A percentile compares a stretch with the other conserved stretches of the same genome.
Conservation (phyloP, 1,139 yeast genomes). For the Candida tropicalis region DNA sequence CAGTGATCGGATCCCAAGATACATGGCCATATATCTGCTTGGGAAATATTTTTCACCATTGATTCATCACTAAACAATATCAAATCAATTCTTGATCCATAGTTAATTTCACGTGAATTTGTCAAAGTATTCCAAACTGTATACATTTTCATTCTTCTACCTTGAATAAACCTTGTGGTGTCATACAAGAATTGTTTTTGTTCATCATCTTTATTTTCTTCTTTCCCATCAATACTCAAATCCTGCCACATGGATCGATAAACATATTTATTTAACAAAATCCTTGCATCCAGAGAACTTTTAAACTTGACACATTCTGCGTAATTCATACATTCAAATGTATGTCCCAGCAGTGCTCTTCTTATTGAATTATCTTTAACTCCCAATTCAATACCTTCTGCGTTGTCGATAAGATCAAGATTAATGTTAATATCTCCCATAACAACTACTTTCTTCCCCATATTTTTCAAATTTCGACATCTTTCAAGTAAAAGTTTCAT, state of each 20-base stretch:
- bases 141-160: conserved; percentile 65
- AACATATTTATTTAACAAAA: conserved; percentile 44
- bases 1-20: conserved; percentile 93
- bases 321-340: conserved; percentile 46
- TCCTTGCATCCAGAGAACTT: conserved; percentile 43
- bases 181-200: conserved; percentile 54
- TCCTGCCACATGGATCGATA: conserved; percentile 19
- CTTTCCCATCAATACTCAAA: conserved; percentile 1
- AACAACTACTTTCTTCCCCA: conserved; percentile 69
- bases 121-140: conserved; percentile 91
- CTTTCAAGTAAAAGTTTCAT: conserved; percentile 61
- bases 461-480: conserved; percentile 49
- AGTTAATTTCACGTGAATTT: conserved; percentile 79
- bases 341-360: conserved; percentile 25
- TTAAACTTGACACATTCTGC: conserved; percentile 45
- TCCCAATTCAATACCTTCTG: conserved; percentile 60
- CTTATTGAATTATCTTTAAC: conserved; percentile 26
- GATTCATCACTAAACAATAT: conserved; percentile 31
- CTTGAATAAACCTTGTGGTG: conserved; percentile 61
- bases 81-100: conserved; percentile 86
- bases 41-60: conserved; percentile 24
- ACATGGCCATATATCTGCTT: conserved; percentile 68
- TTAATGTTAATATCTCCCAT: conserved; percentile 90
- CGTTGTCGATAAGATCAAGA: conserved; percentile 79
- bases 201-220: conserved; percentile 1